A percentile compares a stretch with the other conserved stretches of the same genome.
phyloP scores from a whole-genome alignment of 495 filamentous ascomycete species.

The Aspergillus leporis region DNA sequence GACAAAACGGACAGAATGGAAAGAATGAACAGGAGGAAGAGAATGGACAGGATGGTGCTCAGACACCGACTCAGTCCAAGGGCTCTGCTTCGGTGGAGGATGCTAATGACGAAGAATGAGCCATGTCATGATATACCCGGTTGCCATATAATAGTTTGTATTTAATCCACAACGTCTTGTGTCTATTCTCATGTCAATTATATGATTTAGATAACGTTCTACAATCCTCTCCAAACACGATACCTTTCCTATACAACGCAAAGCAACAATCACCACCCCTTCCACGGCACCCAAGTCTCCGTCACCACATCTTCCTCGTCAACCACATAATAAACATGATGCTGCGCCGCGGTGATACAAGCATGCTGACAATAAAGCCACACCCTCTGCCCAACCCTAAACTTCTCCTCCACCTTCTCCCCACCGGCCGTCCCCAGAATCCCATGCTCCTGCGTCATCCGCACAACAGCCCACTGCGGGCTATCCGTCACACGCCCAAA shows the following conservation, averaged over 20 bases:
- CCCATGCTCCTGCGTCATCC: slow-evolving; percentile 68
- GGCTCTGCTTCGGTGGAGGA: slow-evolving; percentile 18
- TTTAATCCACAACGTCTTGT: neutral
- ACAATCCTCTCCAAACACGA: neutral
- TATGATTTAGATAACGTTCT: neutral
- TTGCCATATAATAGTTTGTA: neutral
- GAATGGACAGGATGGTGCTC: neutral
- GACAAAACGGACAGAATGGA: neutral
- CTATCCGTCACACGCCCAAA: slow-evolving; percentile 12
- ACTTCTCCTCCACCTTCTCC: slow-evolving; percentile 20
- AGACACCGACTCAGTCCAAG: slow-evolving; percentile 5
- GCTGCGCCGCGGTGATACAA: slow-evolving; percentile 32
- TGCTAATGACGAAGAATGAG: slow-evolving; percentile 8
- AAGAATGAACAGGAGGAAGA: neutral
- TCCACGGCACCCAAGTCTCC: slow-evolving; percentile 26
- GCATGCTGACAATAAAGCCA: slow-evolving; percentile 32
- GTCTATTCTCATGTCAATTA: neutral
- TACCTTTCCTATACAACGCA: neutral
- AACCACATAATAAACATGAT: slow-evolving; percentile 30
- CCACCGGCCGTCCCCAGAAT: slow-evolving; percentile 40
- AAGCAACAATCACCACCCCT: neutral
- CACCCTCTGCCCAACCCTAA: slow-evolving; percentile 31
- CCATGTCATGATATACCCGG: neutral
- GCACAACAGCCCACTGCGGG: slow-evolving; percentile 59
- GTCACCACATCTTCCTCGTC: slow-evolving; percentile 26